Evolutionary conservation across 2,329 filamentous ascomycete species (phyloP).

Genomic region (Aspergillus thermomutatus): DNA sequence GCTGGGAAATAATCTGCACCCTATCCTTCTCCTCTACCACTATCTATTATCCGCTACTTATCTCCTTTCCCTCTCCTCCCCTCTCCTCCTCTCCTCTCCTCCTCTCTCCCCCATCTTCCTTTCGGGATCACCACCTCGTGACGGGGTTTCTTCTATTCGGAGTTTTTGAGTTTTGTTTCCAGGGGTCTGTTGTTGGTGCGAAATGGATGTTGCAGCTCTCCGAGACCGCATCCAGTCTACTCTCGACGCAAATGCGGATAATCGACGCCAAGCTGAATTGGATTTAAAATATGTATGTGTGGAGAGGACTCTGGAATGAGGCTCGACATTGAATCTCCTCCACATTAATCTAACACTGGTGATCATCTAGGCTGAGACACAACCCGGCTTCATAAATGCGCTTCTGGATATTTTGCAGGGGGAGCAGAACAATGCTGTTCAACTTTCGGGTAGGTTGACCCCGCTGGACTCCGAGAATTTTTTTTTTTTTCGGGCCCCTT

Average conservation of each 20-base stretch:
- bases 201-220: conserved; percentile 60
- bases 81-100: background rate
- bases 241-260: conserved; percentile 60
- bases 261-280: conserved; percentile 60
- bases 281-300: conserved; percentile 61
- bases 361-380: conserved; percentile 72
- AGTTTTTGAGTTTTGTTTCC: conserved; percentile 28
- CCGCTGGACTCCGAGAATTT: conserved; percentile 2
- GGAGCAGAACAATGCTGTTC: conserved; percentile 80
- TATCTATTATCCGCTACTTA: conserved; percentile 19
- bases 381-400: conserved; percentile 84
- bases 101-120: conserved; percentile 1
- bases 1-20: background rate
- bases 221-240: conserved; percentile 63
- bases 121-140: conserved; percentile 14
- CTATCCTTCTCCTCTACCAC: conserved; percentile 13
- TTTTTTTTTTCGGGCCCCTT: conserved; percentile 3
- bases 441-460: conserved; percentile 73
- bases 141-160: conserved; percentile 21
- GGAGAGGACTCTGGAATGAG: conserved; percentile 7
- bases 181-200: conserved; percentile 34
- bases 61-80: conserved; percentile 1
- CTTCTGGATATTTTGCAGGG: conserved; percentile 85
- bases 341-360: background rate
- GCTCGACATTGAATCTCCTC: conserved; percentile 10